These are phyloP conservation scores for Saxispiralis lemnorum DNA, from an alignment of 495 filamentous ascomycete genomes.

Conservation along the genomic window DNA sequence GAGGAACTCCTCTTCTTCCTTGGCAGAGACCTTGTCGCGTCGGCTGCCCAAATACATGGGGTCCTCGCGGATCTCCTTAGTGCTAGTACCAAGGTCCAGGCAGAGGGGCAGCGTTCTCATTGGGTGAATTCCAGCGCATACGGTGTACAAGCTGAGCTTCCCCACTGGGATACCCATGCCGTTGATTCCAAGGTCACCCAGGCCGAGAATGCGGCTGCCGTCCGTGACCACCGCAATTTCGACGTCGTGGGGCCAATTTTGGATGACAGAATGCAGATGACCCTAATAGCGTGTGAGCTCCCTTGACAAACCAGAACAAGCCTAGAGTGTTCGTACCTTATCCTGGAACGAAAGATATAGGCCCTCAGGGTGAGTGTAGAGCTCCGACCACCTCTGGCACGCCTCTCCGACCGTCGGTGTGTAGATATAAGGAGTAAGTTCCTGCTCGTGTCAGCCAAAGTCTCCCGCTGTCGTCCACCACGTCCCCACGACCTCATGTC, in stretches of 20 bases:
- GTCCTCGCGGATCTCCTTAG: conserved; percentile 72
- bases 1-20: conserved; percentile 82
- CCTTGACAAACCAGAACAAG: too few relatives aligned
- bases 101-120: conserved; percentile 81
- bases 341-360: conserved; percentile 87
- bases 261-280: conserved; percentile 62
- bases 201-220: conserved; percentile 85
- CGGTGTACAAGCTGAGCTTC: conserved; percentile 83
- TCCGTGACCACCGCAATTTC: conserved; percentile 96
- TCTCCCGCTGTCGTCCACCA: not conserved
- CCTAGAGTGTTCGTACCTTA: conserved; percentile 10
- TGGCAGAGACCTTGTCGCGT: conserved; percentile 56
- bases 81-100: conserved; percentile 79
- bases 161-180: conserved; percentile 95
- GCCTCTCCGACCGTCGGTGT: conserved; percentile 95
- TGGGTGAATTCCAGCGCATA: conserved; percentile 90
- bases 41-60: conserved; percentile 87
- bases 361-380: conserved; percentile 88
- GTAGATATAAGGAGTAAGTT: conserved; percentile 88
- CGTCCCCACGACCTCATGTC: not conserved
- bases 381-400: conserved; percentile 84
- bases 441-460: conserved; percentile 25
- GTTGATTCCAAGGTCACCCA: conserved; percentile 91
- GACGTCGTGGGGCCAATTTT: conserved; percentile 81
- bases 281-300: conserved; percentile 29